Evolutionary conservation across 129 eudicot genomes (phyloP), one percentile per base, ranked within the genome.

Genomic region (Arctium lappa): DNA sequence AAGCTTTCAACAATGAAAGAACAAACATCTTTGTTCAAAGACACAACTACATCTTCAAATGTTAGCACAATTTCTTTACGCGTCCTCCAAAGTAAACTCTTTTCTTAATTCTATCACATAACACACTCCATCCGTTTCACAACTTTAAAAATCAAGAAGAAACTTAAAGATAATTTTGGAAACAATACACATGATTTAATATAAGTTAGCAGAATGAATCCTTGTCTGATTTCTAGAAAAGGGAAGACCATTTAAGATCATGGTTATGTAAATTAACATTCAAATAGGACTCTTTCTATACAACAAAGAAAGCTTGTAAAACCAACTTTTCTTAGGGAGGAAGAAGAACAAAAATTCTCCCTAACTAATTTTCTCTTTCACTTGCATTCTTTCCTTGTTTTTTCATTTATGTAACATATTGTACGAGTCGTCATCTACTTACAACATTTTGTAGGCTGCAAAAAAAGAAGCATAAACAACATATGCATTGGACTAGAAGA

Each of bases 1-100:
- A 75, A 75, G 63, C 37, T 78, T 78, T 69, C 73, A 18, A 77
- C 38, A 44, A 53, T 29, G 79, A 6, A 75, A 30, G 8, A 75
- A 44, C 79, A 75, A 29, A 66, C 36, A 29, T 75, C 38, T 16
- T 15, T 60, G 68, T 60, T n/a, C 68, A 60, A 15, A 60, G 68
- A 30, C 68, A 60, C 29, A 60, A 60, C 68, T 16, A 56, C 65
- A 56, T 56, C 27, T 56, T 15, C 65, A 56, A 2, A 11, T 11
- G 18, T 18, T 74, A 75, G 11, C 29, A 29, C 42, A 13, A 48
- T 31, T 48, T 6, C 69, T 34, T 48, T 75, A 5, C 15, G 11
- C 13, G 48, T 36, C 11, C 39, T 44, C 38, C 66, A 46, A 44
- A 53, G 79, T 75, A 48, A 30, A 32, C 3, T 75, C 42, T 74